Evolutionary conservation across 176 grass and related monocot species (phyloP).

Genomic region (Puccinellia tenuiflora): DNA sequence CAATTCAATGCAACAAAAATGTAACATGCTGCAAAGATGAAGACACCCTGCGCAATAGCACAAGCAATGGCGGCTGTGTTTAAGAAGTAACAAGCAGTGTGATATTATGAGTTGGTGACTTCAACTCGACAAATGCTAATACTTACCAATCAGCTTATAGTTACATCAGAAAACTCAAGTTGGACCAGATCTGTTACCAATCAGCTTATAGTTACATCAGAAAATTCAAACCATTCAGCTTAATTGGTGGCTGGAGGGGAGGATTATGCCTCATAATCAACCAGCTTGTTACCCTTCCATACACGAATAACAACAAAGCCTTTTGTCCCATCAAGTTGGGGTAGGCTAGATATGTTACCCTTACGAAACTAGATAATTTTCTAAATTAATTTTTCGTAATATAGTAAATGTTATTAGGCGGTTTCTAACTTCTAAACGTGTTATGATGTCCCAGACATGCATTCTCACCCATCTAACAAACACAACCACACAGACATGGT

Average conservation of each 20-base stretch:
- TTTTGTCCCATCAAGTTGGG: background rate
- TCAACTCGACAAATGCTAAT: background rate
- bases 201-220: background rate
- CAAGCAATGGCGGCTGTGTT: too few relatives aligned
- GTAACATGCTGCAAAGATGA: background rate
- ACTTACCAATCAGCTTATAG: background rate
- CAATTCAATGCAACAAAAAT: background rate
- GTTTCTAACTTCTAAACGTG: background rate
- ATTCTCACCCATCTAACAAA: background rate
- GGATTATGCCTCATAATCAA: background rate
- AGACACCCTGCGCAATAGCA: background rate
- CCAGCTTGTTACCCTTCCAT: background rate
- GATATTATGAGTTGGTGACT: background rate
- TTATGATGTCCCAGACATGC: background rate
- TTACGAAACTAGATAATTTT: background rate
- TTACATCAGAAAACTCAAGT: background rate
- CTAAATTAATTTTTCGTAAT: background rate
- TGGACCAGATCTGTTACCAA: background rate
- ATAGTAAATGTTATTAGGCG: background rate
- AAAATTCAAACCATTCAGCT: background rate
- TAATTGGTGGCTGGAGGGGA: background rate
- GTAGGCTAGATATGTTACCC: background rate
- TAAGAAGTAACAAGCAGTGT: background rate
- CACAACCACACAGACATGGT: background rate
- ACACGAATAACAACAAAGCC: background rate